phyloP scores from a whole-genome alignment of 2,329 filamentous ascomycete species.

The Colletotrichum simmondsii region DNA sequence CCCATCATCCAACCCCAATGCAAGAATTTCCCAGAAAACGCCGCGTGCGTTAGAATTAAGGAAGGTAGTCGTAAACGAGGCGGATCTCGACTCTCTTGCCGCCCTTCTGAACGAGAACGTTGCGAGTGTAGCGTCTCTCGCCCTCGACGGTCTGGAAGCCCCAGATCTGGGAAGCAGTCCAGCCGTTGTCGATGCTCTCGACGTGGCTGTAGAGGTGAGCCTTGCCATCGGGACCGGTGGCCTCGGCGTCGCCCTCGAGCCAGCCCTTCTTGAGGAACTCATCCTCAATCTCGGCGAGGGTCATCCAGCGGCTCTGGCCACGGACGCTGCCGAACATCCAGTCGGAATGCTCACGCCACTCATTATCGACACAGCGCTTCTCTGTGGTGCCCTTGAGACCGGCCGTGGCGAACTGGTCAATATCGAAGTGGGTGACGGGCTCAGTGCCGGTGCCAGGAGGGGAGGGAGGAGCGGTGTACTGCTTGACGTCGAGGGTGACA shows the following conservation, averaged over 20 bases:
- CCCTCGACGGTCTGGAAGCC: conserved; percentile 67
- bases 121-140: conserved; percentile 62
- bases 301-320: conserved; percentile 67
- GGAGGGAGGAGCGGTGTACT: conserved; percentile 59
- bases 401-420: conserved; percentile 77
- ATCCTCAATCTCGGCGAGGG: conserved; percentile 61
- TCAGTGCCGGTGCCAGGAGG: conserved; percentile 52
- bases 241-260: conserved; percentile 63
- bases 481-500: conserved; percentile 72
- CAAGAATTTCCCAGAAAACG: conserved; percentile 29
- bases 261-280: conserved; percentile 69
- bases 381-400: conserved; percentile 74
- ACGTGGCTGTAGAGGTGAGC: conserved; percentile 75
- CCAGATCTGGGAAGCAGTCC: conserved; percentile 69
- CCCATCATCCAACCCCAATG: neutral
- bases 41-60: conserved; percentile 21
- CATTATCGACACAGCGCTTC: conserved; percentile 63
- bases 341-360: conserved; percentile 74
- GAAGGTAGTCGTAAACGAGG: conserved; percentile 66
- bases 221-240: conserved; percentile 65
- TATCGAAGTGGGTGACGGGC: conserved; percentile 70
- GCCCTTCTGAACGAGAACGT: conserved; percentile 64
- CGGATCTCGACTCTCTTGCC: conserved; percentile 59
- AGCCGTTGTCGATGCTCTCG: conserved; percentile 61
- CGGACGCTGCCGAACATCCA: conserved; percentile 81